Evolutionary conservation across 2,329 filamentous ascomycete species (phyloP), one percentile per base, ranked within the genome.

Genomic region (Botrytis medusae): DNA sequence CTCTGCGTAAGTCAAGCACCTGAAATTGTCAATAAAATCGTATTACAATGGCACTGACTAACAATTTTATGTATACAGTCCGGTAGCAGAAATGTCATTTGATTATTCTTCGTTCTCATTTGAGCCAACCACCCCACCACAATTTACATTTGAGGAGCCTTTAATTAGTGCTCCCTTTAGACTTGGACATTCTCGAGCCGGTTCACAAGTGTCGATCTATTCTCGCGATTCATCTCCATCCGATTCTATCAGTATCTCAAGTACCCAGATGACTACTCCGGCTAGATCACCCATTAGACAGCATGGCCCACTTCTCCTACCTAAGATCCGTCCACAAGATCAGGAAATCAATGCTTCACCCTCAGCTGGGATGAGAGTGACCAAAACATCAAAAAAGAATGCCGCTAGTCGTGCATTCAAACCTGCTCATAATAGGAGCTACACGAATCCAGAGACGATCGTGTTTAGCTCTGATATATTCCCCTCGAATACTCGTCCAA

Each of bases 321-420:
- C 94, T 80, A 96, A 94, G 87, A 95, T 97, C 84, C 89, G 94
- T 75, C 89, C 89, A 59, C 94, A 96, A 83, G 94, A 97, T 83
- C 92, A 95, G 83, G 87, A 91, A 75, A 88, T 94, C 75, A 89
- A 91, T 77, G 88, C 88, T 59, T 84, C 86, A 69, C 84, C 86
- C 63, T 48, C 68, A 32, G 61, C 44, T 44, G 57, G 40, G 51
- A 25, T 67, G 60, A 89, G 92, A 82, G 87, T 90, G 79, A 79
- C 87, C 82, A 82, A 89, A 85, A 85, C 81, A 42, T 74, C 80
- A 25, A 75, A 68, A 73, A 70, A 77, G 75, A 72, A 51, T 72
- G 75, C 77, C 77, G 69, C 81, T 77, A 71, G 70, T 48, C 65
- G 81, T 77, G 76, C 79, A 63, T 83, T 83, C 78, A 84, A 84